Conservation (phyloP, 164 flowering plant species). For the Magnolia officinalis region DNA sequence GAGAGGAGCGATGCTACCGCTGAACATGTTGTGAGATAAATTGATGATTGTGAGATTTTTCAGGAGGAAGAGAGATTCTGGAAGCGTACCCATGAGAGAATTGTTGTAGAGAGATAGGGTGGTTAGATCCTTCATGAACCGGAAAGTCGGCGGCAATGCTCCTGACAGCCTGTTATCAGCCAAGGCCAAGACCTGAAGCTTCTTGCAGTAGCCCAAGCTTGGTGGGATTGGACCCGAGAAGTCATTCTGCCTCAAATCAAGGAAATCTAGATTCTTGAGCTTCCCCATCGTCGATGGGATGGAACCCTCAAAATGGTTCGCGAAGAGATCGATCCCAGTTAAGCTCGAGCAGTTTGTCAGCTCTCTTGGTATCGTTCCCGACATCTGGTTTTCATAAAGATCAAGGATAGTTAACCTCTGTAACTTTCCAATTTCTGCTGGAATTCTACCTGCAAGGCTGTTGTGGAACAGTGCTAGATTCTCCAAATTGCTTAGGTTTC, state of each 20-base stretch:
- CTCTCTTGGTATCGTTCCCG: slow-evolving; percentile 72
- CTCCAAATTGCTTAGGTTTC: slow-evolving; percentile 61
- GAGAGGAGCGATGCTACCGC: slow-evolving; percentile 61
- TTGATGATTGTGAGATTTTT: slow-evolving; percentile 67
- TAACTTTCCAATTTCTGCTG: slow-evolving; percentile 69
- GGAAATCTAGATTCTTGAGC: slow-evolving; percentile 59
- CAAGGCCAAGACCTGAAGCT: slow-evolving; percentile 61
- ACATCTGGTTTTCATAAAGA: slow-evolving; percentile 82
- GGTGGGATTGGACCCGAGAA: slow-evolving; percentile 77
- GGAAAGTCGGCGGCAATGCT: slow-evolving; percentile 61
- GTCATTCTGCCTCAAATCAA: slow-evolving; percentile 80
- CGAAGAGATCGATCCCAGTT: slow-evolving; percentile 67
- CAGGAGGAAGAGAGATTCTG: slow-evolving; percentile 59
- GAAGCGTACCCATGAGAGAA: slow-evolving; percentile 82
- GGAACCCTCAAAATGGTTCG: slow-evolving; percentile 67
- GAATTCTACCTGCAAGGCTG: slow-evolving; percentile 59
- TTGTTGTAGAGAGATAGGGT: slow-evolving; percentile 80
- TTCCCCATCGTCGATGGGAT: slow-evolving; percentile 75
- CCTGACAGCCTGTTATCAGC: slow-evolving; percentile 84
- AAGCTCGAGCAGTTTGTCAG: slow-evolving; percentile 75
- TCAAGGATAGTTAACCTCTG: slow-evolving; percentile 44
- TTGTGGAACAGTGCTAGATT: slow-evolving; percentile 57
- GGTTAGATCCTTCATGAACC: slow-evolving; percentile 51
- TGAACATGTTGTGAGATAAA: slow-evolving; percentile 70
- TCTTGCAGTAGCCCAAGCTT: slow-evolving; percentile 72